These are phyloP conservation scores for Cryptococcus hybrid DNA, from an alignment of 1,284 basidiomycete species.

Conservation along the genomic window DNA sequence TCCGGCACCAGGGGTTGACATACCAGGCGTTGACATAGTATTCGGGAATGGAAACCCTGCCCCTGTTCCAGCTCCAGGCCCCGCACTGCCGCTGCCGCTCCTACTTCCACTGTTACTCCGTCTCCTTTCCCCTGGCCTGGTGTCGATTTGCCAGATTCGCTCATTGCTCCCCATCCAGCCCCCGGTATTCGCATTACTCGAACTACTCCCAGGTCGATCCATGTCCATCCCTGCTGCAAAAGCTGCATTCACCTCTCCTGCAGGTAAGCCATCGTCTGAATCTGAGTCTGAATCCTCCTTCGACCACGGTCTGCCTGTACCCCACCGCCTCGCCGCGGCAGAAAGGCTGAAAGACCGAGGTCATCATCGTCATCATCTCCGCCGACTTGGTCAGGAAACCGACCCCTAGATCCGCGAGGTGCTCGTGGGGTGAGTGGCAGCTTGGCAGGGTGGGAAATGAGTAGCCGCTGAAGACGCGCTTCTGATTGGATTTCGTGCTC, in stretches of 20 bases:
- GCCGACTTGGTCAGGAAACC: slow-evolving; percentile 47
- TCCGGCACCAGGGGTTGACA: too few relatives aligned
- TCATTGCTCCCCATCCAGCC: neutral
- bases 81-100: neutral
- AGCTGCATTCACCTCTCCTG: slow-evolving; percentile 37
- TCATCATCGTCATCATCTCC: slow-evolving; percentile 45
- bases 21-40: too few relatives aligned
- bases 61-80: neutral
- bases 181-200: slow-evolving; percentile 8
- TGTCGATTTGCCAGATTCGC: slow-evolving; percentile 22
- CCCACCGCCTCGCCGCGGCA: neutral
- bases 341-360: neutral
- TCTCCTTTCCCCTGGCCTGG: slow-evolving; percentile 6
- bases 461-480: slow-evolving; percentile 39
- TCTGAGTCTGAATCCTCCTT: slow-evolving; percentile 32
- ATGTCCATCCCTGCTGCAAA: slow-evolving; percentile 48
- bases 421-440: slow-evolving; percentile 41
- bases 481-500: slow-evolving; percentile 49
- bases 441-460: slow-evolving; percentile 38
- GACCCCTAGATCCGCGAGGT: slow-evolving; percentile 33
- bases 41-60: neutral
- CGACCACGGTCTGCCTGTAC: slow-evolving; percentile 12
- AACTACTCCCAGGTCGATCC: slow-evolving; percentile 32
- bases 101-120: neutral
- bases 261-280: slow-evolving; percentile 27